phyloP scores from a whole-genome alignment of 257 asterid genomes.

The Buddleja alternifolia region DNA sequence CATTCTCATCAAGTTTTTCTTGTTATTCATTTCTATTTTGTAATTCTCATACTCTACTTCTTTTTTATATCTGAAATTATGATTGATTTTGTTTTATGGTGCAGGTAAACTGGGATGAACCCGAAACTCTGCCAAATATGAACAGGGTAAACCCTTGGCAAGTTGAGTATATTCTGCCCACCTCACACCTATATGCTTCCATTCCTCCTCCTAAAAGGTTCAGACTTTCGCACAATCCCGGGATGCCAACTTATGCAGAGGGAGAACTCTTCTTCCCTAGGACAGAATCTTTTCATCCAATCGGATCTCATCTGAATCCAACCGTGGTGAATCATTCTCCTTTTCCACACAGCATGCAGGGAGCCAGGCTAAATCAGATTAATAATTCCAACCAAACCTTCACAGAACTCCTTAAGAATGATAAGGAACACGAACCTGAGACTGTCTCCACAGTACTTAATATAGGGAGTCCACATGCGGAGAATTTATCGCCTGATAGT shows the following conservation, averaged over 20 bases:
- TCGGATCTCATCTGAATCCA: conserved; percentile 20
- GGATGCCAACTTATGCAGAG: conserved; percentile 29
- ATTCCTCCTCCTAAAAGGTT: conserved; percentile 38
- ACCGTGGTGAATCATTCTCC: conserved; percentile 21
- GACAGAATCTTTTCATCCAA: conserved; percentile 20
- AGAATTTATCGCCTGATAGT: conserved; percentile 32
- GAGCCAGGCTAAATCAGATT: conserved; percentile 50
- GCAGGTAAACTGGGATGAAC: conserved; percentile 56
- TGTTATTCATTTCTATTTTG: too few species aligned
- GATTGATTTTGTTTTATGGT: neutral
- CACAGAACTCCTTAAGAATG: conserved; percentile 22
- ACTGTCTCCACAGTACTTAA: conserved; percentile 36
- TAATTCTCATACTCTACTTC: too few species aligned
- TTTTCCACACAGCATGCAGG: conserved; percentile 50
- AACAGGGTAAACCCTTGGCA: conserved; percentile 55
- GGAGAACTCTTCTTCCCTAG: conserved; percentile 7
- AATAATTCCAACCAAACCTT: conserved; percentile 17
- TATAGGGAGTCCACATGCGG: conserved; percentile 30
- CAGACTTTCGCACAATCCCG: conserved; percentile 25
- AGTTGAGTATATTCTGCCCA: conserved; percentile 36
- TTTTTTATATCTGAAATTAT: too few species aligned
- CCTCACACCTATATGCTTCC: neutral
- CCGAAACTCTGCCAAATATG: conserved; percentile 29
- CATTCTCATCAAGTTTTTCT: too few species aligned
- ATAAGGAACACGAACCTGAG: conserved; percentile 3